phyloP scores from a whole-genome alignment of 2,329 filamentous ascomycete genomes.

The Nothophaeocryptopus gaeumannii region DNA sequence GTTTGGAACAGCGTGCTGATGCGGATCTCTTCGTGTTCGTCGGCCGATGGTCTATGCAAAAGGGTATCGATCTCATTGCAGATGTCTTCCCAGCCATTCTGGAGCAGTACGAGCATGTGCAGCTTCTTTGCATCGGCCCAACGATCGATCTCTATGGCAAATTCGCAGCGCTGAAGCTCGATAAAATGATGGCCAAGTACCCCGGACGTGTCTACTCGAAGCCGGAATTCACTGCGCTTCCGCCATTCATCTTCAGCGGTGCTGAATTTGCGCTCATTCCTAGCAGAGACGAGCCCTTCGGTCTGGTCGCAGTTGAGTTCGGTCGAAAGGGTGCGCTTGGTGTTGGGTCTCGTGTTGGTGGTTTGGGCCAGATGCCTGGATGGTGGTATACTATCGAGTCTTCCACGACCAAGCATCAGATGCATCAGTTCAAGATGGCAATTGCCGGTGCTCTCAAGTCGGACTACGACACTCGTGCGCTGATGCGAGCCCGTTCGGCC shows the following conservation, averaged over 20 bases:
- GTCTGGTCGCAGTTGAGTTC: slow-evolving; percentile 66
- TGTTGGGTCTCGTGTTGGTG: slow-evolving; percentile 64
- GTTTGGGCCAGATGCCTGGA: slow-evolving; percentile 67
- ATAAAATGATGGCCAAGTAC: slow-evolving; percentile 63
- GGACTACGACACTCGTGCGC: slow-evolving; percentile 53
- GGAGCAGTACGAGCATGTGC: slow-evolving; percentile 58
- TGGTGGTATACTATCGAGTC: slow-evolving; percentile 71
- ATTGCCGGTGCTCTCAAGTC: slow-evolving; percentile 61
- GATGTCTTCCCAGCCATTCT: slow-evolving; percentile 64
- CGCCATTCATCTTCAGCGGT: slow-evolving; percentile 65
- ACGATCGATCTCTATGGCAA: slow-evolving; percentile 67
- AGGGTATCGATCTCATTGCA: slow-evolving; percentile 66
- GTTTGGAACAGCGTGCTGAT: slow-evolving; percentile 58
- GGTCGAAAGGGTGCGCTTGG: slow-evolving; percentile 66
- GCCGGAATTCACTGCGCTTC: slow-evolving; percentile 64
- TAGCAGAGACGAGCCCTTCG: slow-evolving; percentile 67
- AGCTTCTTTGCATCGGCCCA: slow-evolving; percentile 62
- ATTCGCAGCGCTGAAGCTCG: slow-evolving; percentile 64
- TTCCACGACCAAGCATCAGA: slow-evolving; percentile 59
- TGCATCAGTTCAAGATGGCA: slow-evolving; percentile 63
- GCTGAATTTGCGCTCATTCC: slow-evolving; percentile 68
- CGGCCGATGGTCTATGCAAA: slow-evolving; percentile 67
- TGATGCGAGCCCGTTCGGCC: slow-evolving; percentile 64
- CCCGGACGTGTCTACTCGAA: slow-evolving; percentile 65
- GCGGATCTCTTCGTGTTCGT: slow-evolving; percentile 68